Conservation (phyloP, 768 basidiomycete genomes). For the Tulasnella sp. region DNA sequence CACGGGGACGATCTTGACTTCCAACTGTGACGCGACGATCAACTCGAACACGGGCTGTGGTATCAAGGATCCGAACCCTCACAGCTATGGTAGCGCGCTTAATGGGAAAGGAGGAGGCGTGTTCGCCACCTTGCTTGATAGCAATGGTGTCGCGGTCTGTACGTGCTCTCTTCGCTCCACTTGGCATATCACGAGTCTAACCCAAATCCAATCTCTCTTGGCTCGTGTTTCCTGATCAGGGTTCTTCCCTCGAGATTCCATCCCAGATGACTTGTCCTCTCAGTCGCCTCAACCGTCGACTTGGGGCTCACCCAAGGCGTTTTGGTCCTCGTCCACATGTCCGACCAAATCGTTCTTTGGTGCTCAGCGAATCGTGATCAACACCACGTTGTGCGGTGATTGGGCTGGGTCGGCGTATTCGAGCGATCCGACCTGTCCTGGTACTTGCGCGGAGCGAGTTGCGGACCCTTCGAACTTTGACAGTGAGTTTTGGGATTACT, state of each 20-base stretch:
- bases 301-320: conserved; percentile 39
- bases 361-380: conserved; percentile 36
- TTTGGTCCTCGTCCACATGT: conserved; percentile 35
- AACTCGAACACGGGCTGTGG: conserved; percentile 39
- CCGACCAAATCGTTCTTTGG: conserved; percentile 34
- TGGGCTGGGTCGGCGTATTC: conserved; percentile 37
- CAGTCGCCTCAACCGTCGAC: conserved; percentile 35
- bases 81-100: conserved; percentile 39
- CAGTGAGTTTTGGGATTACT: neutral
- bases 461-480: conserved; percentile 50
- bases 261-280: conserved; percentile 25
- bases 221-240: conserved; percentile 1
- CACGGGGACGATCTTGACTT: conserved; percentile 29
- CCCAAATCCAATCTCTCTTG: neutral
- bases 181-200: neutral
- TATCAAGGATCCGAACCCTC: conserved; percentile 31
- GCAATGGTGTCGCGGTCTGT: conserved; percentile 41
- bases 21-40: conserved; percentile 30
- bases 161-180: conserved; percentile 17
- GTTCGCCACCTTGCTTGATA: conserved; percentile 37
- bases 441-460: conserved; percentile 36
- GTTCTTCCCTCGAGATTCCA: conserved; percentile 34
- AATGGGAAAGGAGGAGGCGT: conserved; percentile 42
- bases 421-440: conserved; percentile 29
- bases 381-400: conserved; percentile 41